Conservation (phyloP, 352 stramenopile genomes). For the Pythium graminicola region DNA sequence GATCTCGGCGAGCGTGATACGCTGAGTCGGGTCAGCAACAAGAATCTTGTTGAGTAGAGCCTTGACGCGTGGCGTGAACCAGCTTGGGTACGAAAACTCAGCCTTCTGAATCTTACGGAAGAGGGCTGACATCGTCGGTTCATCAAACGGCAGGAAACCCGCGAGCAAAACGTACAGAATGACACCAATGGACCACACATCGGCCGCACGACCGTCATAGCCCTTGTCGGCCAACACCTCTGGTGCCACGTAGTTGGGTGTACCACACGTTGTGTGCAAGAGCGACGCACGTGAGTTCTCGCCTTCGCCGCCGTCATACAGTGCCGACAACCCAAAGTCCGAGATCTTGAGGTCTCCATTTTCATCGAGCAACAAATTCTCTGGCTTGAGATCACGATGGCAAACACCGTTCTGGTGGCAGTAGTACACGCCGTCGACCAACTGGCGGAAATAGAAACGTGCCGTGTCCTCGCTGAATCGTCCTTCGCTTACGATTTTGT, state of each 20-base stretch:
- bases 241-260: constrained; percentile 95
- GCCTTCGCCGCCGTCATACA: constrained; percentile 86
- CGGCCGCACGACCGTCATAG: constrained; percentile 88
- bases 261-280: constrained; percentile 95
- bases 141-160: constrained; percentile 93
- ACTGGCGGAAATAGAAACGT: constrained; percentile 97
- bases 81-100: constrained; percentile 93
- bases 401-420: constrained; percentile 97
- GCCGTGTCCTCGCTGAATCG: constrained; percentile 95
- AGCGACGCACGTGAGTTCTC: constrained; percentile 86
- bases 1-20: constrained; percentile 86
- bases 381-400: constrained; percentile 95
- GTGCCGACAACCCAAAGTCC: constrained; percentile 97
- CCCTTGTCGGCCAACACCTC: constrained; percentile 92
- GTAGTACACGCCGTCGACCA: constrained; percentile 96
- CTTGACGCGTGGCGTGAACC: constrained; percentile 87
- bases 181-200: constrained; percentile 98
- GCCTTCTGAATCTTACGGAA: constrained; percentile 97
- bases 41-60: constrained; percentile 90
- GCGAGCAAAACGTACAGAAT: constrained; percentile 96
- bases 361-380: constrained; percentile 95
- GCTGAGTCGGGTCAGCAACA: constrained; percentile 86
- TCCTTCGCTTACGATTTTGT: constrained; percentile 96
- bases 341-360: constrained; percentile 98
- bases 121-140: constrained; percentile 92